Evolutionary conservation across 306 rosid species (phyloP).

Genomic region (Malus domestica): DNA sequence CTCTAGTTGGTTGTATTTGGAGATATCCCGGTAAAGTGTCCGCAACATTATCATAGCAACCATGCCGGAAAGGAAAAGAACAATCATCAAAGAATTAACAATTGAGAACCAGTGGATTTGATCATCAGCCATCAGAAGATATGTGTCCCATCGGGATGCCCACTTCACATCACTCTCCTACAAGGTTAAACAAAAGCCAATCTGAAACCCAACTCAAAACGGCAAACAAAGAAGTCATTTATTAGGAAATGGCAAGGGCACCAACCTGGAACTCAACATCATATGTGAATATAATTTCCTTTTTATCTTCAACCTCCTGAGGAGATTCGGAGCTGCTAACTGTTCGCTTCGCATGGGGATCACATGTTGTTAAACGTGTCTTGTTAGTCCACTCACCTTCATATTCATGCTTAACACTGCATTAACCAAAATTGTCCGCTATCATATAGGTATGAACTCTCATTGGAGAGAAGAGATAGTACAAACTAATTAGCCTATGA

Average conservation of each 20-base stretch:
- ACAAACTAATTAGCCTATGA: not conserved
- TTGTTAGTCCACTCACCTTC: constrained; percentile 59
- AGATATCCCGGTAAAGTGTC: constrained; percentile 91
- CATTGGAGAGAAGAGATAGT: not conserved
- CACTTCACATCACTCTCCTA: constrained; percentile 90
- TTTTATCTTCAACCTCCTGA: constrained; percentile 77
- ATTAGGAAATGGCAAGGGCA: constrained; percentile 1
- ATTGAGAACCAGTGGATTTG: constrained; percentile 98
- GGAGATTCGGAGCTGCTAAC: constrained; percentile 71
- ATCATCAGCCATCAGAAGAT: constrained; percentile 93
- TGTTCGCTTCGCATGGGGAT: constrained; percentile 61
- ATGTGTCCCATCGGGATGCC: constrained; percentile 98
- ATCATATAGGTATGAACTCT: constrained; percentile 4
- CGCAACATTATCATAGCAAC: constrained; percentile 97
- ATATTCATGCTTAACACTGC: constrained; percentile 65
- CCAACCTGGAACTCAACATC: constrained; percentile 90
- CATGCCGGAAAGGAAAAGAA: constrained; percentile 87
- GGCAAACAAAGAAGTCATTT: not conserved
- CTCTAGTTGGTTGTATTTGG: constrained; percentile 84
- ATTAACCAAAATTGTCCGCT: constrained; percentile 19
- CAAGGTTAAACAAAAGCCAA: constrained; percentile 12
- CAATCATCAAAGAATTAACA: constrained; percentile 80
- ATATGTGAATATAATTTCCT: constrained; percentile 74
- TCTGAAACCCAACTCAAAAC: constrained; percentile 1
- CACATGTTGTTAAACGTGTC: constrained; percentile 65